Evolutionary conservation across 495 filamentous ascomycete genomes (phyloP).

Genomic region (Aspergillus olivimuriae): DNA sequence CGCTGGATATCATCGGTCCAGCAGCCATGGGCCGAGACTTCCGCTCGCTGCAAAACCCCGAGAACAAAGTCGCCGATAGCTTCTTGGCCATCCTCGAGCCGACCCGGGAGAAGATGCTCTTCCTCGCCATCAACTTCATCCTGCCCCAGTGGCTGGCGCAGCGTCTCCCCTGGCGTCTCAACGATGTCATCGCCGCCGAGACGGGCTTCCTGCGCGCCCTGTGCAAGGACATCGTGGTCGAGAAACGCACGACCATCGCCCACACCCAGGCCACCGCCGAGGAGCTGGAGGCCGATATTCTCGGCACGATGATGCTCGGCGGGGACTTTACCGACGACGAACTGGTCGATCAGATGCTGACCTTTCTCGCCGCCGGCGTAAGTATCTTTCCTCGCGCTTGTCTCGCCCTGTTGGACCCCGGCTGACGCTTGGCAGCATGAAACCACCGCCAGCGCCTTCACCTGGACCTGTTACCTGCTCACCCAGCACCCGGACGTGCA

Average conservation of each 20-base stretch:
- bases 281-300: conserved; percentile 63
- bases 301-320: conserved; percentile 43
- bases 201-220: conserved; percentile 51
- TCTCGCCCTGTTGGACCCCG: neutral
- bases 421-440: too few relatives aligned
- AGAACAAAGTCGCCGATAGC: conserved; percentile 57
- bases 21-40: conserved; percentile 81
- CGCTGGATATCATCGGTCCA: conserved; percentile 82
- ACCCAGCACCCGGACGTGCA: conserved; percentile 42
- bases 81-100: conserved; percentile 55
- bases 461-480: conserved; percentile 47
- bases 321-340: conserved; percentile 52
- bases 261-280: conserved; percentile 51
- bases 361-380: conserved; percentile 46
- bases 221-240: conserved; percentile 59
- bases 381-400: conserved; percentile 14
- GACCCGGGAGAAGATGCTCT: conserved; percentile 39
- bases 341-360: conserved; percentile 50
- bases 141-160: conserved; percentile 42
- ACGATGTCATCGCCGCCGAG: conserved; percentile 53
- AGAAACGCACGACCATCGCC: conserved; percentile 50
- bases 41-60: conserved; percentile 55
- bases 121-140: conserved; percentile 41
- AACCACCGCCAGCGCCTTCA: conserved; percentile 48
- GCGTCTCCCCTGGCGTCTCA: conserved; percentile 60